phyloP scores from a whole-genome alignment of 768 basidiomycete species.

The Plicaturopsis crispa region DNA sequence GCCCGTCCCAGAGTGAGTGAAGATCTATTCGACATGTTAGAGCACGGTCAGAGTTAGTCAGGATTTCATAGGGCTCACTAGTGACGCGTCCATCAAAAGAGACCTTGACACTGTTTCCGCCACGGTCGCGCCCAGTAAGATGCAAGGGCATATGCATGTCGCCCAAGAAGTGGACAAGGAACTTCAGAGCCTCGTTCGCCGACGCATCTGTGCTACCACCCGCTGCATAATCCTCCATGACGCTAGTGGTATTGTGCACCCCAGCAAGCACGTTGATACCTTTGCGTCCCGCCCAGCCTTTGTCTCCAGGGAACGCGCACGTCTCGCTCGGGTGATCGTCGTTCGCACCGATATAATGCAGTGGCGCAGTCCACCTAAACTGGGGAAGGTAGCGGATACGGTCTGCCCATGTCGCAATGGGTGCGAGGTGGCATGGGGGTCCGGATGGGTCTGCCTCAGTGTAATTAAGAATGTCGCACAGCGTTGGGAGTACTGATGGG shows the following conservation, averaged over 20 bases:
- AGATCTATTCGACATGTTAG: slow-evolving; percentile 41
- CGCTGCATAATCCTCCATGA: slow-evolving; percentile 45
- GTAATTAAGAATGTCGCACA: slow-evolving; percentile 67
- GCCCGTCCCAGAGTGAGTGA: slow-evolving; percentile 83
- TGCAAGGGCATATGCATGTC: slow-evolving; percentile 95
- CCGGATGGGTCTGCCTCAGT: slow-evolving; percentile 22
- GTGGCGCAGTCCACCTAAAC: slow-evolving; percentile 64
- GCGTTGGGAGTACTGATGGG: slow-evolving; percentile 53
- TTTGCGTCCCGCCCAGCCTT: slow-evolving; percentile 60
- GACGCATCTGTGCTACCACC: slow-evolving; percentile 19
- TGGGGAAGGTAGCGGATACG: slow-evolving; percentile 36
- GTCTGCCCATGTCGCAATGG: slow-evolving; percentile 89
- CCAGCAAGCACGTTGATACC: slow-evolving; percentile 68
- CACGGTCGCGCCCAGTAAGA: slow-evolving; percentile 78
- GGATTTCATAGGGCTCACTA: slow-evolving; percentile 37
- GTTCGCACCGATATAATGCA: slow-evolving; percentile 71
- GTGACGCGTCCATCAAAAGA: slow-evolving; percentile 63
- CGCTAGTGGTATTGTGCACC: slow-evolving; percentile 66
- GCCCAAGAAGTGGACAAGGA: slow-evolving; percentile 88
- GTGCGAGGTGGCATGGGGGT: slow-evolving; percentile 70
- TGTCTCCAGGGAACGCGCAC: slow-evolving; percentile 70
- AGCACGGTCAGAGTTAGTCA: neutral
- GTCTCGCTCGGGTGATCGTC: slow-evolving; percentile 71
- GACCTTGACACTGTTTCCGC: slow-evolving; percentile 79
- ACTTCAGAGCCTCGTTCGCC: slow-evolving; percentile 81